Evolutionary conservation across 192 early-diverging fungal genomes (phyloP), one percentile per base, ranked within the genome.

Genomic region (Chytriomyces sp.): DNA sequence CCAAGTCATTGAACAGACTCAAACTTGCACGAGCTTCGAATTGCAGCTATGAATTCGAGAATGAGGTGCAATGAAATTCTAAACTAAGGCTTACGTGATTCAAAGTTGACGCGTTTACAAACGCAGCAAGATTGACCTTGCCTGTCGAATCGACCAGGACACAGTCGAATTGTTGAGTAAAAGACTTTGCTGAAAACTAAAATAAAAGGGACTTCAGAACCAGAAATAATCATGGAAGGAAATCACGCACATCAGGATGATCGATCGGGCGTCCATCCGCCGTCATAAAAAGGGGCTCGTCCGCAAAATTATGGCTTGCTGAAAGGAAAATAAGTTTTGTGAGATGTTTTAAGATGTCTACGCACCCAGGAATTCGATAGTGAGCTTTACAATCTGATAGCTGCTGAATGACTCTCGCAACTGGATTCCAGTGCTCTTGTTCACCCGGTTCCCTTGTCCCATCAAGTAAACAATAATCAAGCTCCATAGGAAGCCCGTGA

Each of bases 381-480:
- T 88, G 41, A 94, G 90, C 49, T 89, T 88, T 58, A 96, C 81
- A 74, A 99, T 81, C 77, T 96, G 93, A 78, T 93, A 94, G 6
- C 92, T 89, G 75, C 86, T 92, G 81, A 91, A 93, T 14, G 34
- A 96, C 74, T 58, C 85, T 32, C 39, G 57, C 56, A 70, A 59
- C 2, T 41, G 37, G 2, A 70, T 31, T 1, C 33, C 34, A 4
- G 38, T 59, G 28, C 68, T 55, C 36, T 56, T 33, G 33, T 52
- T 56, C 76, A 57, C 59, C 6, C 44, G 71, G 79, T 86, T 90
- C 87, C 56, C 75, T 52, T 22, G 82, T 78, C 57, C 91, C 59
- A 99, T 77, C 52, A 99, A 80, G 74, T 92, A 96, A 0, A 84
- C 92, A 82, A 96, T 88, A n/a, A 96, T 57, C 93, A 97, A 92